phyloP scores from a whole-genome alignment of 192 early-diverging fungal species.

The Coemansia sp. region DNA sequence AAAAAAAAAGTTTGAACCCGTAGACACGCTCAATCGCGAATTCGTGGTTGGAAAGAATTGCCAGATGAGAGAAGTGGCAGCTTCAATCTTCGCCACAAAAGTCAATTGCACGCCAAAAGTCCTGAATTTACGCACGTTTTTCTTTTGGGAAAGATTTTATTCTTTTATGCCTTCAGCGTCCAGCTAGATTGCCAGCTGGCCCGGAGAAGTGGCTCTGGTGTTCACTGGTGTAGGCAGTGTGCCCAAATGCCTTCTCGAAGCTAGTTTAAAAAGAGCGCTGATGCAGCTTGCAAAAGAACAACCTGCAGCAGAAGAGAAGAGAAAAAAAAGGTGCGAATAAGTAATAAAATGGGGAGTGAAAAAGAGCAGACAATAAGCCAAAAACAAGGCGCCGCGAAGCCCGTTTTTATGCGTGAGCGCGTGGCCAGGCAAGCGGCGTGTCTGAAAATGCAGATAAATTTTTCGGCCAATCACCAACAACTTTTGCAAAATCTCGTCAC shows the following conservation, averaged over 20 bases:
- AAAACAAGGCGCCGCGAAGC: conserved; percentile 12
- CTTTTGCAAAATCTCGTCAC: not conserved
- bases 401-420: conserved; percentile 20
- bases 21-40: not conserved
- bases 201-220: conserved; percentile 3
- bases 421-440: not conserved
- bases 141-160: not conserved
- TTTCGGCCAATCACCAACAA: conserved; percentile 8
- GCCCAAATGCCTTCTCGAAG: not conserved
- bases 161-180: conserved; percentile 4
- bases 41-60: not conserved
- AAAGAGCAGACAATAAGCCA: conserved; percentile 4
- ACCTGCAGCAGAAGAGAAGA: conserved; percentile 1
- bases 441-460: conserved; percentile 8
- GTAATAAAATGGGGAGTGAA: conserved; percentile 9
- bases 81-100: not conserved
- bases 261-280: not conserved
- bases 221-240: not conserved
- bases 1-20: not conserved
- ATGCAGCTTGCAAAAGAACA: conserved; percentile 1
- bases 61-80: not conserved
- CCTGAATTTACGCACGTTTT: conserved; percentile 2
- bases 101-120: not conserved
- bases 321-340: conserved; percentile 8
- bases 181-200: conserved; percentile 1